Evolutionary conservation across 2,329 filamentous ascomycete genomes (phyloP).

Genomic region (Microsporum audouinii): DNA sequence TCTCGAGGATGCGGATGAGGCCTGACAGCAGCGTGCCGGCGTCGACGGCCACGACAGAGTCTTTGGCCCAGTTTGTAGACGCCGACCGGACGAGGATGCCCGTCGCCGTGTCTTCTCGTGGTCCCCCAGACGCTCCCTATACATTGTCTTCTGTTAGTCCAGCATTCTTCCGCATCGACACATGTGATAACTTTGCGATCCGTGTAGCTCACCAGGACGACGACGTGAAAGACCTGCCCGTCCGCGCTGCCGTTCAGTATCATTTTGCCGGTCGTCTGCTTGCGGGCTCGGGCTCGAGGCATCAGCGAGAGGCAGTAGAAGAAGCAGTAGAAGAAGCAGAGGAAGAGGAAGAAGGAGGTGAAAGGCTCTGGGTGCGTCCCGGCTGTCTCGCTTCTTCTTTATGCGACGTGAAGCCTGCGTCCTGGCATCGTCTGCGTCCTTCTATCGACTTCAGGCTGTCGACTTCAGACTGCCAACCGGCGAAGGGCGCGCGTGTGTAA

Average conservation of each 20-base stretch:
- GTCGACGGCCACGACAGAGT: constrained; percentile 83
- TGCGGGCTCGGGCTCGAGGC: not conserved
- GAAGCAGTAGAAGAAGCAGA: no score
- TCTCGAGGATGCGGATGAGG: constrained; percentile 66
- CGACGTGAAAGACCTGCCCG: not conserved
- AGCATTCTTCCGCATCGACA: not conserved
- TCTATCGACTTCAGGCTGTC: no score
- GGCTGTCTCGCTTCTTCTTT: not conserved
- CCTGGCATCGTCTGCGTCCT: not conserved
- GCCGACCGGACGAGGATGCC: constrained; percentile 78
- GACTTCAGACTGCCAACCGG: no score
- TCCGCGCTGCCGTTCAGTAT: not conserved
- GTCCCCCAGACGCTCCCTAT: constrained; percentile 81
- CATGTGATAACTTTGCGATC: not conserved
- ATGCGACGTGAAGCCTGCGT: not conserved
- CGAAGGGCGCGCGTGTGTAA: no score
- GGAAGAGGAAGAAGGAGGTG: not conserved
- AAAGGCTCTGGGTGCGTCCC: not conserved
- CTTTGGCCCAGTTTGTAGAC: constrained; percentile 64
- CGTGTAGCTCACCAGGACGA: not conserved
- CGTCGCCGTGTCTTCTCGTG: constrained; percentile 78
- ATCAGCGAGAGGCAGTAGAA: not conserved
- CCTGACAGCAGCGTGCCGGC: constrained; percentile 80
- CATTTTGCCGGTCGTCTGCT: not conserved
- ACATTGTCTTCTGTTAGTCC: not conserved